Conservation (phyloP, 2,329 filamentous ascomycete genomes). For the Hymenotorrendiella dingleyae region DNA sequence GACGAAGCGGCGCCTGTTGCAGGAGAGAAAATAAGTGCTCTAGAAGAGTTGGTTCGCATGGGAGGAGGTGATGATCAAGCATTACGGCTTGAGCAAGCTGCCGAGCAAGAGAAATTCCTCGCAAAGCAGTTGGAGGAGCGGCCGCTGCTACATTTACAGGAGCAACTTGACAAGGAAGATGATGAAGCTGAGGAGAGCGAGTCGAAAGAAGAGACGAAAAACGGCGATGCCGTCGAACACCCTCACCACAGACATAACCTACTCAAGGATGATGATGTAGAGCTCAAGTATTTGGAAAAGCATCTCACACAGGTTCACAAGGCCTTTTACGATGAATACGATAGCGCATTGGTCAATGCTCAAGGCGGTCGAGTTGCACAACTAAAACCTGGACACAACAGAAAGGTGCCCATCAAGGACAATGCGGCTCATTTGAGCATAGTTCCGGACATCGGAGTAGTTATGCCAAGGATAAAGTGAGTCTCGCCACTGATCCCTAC, state of each 20-base stretch:
- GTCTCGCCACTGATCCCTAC: conserved; percentile 1
- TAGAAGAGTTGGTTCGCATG: conserved; percentile 76
- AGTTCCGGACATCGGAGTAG: conserved; percentile 77
- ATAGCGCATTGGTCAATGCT: conserved; percentile 40
- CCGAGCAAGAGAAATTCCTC: conserved; percentile 81
- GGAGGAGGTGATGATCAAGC: conserved; percentile 62
- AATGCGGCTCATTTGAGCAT: conserved; percentile 42
- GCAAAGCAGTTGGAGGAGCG: conserved; percentile 85
- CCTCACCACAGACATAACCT: conserved; percentile 60
- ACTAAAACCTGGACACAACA: conserved; percentile 32
- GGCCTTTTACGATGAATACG: conserved; percentile 79
- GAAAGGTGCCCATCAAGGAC: conserved; percentile 40
- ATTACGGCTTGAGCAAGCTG: conserved; percentile 67
- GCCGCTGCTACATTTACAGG: conserved; percentile 86
- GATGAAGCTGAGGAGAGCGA: conserved; percentile 45
- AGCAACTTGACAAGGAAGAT: conserved; percentile 81
- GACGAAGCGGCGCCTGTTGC: conserved; percentile 3
- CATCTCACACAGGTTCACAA: conserved; percentile 71
- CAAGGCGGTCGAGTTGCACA: conserved; percentile 36
- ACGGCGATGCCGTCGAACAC: conserved; percentile 32
- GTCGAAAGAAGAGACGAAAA: conserved; percentile 29
- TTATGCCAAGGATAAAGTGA: conserved; percentile 77
- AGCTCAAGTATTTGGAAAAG: conserved; percentile 70
- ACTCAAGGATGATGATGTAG: conserved; percentile 80
- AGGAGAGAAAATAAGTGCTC: conserved; percentile 34